A percentile compares a stretch with the other conserved stretches of the same genome.
These are phyloP conservation scores for Blastocrithidia nonstop DNA, from an alignment of 208 protist species.

Conservation along the genomic window DNA sequence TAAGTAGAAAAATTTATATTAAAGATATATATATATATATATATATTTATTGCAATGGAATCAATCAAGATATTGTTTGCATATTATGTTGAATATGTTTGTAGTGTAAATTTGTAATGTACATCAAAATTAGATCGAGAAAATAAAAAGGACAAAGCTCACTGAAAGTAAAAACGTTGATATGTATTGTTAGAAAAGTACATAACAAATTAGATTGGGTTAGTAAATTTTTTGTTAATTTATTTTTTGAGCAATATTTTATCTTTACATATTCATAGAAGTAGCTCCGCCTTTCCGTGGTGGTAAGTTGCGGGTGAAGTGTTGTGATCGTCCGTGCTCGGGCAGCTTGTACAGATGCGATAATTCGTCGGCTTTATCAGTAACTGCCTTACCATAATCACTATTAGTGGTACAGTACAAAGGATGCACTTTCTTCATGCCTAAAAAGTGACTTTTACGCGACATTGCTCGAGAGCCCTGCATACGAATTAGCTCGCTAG, in stretches of 20 bases:
- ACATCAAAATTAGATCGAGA: neutral
- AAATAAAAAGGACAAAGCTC: neutral
- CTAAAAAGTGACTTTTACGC: conserved; percentile 28
- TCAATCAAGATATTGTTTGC: too few relatives aligned
- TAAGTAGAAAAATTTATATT: too few relatives aligned
- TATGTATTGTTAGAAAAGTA: neutral
- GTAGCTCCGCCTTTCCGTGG: conserved; percentile 34
- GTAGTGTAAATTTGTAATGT: neutral
- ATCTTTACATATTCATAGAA: conserved; percentile 77
- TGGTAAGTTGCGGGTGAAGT: conserved; percentile 50
- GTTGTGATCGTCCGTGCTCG: conserved; percentile 33
- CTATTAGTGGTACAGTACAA: conserved; percentile 51
- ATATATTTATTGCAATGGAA: too few relatives aligned
- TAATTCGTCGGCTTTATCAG: neutral
- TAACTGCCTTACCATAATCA: conserved; percentile 51
- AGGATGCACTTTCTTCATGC: conserved; percentile 27
- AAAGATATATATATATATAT: too few relatives aligned
- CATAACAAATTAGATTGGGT: neutral
- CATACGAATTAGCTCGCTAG: conserved; percentile 10
- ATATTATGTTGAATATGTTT: neutral
- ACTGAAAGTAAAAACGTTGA: neutral
- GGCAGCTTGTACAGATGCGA: conserved; percentile 6
- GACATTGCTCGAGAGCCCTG: conserved; percentile 16
- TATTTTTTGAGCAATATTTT: neutral
- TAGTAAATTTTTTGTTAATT: neutral